Percentiles rank a stretch among this genome's conserved stretches.
Evolutionary conservation across 768 basidiomycete species (phyloP).

Genomic region (Kwoniella newhampshirensis): DNA sequence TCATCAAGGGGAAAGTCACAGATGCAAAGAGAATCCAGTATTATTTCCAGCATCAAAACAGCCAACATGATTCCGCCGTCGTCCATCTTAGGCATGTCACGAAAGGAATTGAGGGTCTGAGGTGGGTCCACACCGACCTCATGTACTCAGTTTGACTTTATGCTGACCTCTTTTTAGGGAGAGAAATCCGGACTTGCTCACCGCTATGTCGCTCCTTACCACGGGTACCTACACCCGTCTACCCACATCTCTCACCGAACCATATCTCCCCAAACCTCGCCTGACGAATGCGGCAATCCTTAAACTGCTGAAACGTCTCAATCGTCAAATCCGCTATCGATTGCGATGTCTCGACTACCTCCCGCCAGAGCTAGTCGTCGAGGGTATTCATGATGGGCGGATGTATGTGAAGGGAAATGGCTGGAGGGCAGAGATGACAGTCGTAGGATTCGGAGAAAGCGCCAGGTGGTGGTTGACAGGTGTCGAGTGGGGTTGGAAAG

Average conservation of each 20-base stretch:
- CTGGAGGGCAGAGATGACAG: conserved; percentile 33
- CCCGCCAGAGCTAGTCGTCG: conserved; percentile 66
- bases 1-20: conserved; percentile 35
- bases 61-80: conserved; percentile 74
- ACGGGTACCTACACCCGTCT: conserved; percentile 81
- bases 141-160: background rate
- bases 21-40: conserved; percentile 41
- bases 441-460: conserved; percentile 34
- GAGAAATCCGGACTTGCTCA: conserved; percentile 89
- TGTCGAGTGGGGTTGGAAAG: conserved; percentile 69
- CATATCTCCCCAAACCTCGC: conserved; percentile 65
- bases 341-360: conserved; percentile 75
- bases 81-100: conserved; percentile 65
- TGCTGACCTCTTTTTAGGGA: conserved; percentile 58
- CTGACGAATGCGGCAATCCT: conserved; percentile 68
- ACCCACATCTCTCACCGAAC: conserved; percentile 78
- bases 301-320: conserved; percentile 68
- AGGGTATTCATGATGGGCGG: conserved; percentile 49
- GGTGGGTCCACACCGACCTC: conserved; percentile 58
- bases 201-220: conserved; percentile 83
- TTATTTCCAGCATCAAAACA: conserved; percentile 50
- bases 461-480: conserved; percentile 72
- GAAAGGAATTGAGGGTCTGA: conserved; percentile 71
- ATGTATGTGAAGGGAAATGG: conserved; percentile 61
- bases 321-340: conserved; percentile 74